Evolutionary conservation across 371 early-diverging fungal species (phyloP), one percentile per base, ranked within the genome.

Genomic region (Mortierella sp.): DNA sequence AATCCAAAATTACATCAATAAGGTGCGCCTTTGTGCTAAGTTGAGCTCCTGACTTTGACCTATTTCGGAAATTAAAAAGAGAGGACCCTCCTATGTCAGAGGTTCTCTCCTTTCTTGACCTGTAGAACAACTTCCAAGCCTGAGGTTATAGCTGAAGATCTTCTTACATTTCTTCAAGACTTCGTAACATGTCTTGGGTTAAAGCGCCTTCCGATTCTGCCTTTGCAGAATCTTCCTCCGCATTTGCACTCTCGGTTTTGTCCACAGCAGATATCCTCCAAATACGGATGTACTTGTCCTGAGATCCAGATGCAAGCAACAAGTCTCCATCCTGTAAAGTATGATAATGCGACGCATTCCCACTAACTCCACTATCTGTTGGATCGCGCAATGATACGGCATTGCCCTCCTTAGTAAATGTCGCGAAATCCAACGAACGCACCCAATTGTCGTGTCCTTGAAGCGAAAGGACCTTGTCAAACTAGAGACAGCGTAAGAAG

Each of bases 381-480:
- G 38, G 21, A 36, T 40, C 60, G 40, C 40, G 28, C 36, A 9
- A n/a, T 8, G 41, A 38, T 8, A 5, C n/a, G 28, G 79, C 19
- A 59, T 77, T 64, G 47, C 81, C 61, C 5, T 70, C 63, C 43
- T 70, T 59, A 32, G 91, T 88, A 74, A 89, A 92, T 10, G 90
- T 91, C 0, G 92, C 92, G 67, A 96, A 92, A 6, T 93, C 88
- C 57, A 97, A 76, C 10, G 94, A 89, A 4, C 96, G 92, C 28
- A 97, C 92, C 98, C 98, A 98, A 73, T 96, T 96, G 22, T 95
- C 94, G 77, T 98, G 98, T 1, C 98, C 98, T 50, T 91, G 89
- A 19, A 98, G 86, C 9, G 88, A 79, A 58, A 94, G 84, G 4
- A 85, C 83, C 58, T 91, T 87, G 48, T 77, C 83, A 83, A 96